Conservation (phyloP, 495 filamentous ascomycete genomes). For the Monascus purpureus region DNA sequence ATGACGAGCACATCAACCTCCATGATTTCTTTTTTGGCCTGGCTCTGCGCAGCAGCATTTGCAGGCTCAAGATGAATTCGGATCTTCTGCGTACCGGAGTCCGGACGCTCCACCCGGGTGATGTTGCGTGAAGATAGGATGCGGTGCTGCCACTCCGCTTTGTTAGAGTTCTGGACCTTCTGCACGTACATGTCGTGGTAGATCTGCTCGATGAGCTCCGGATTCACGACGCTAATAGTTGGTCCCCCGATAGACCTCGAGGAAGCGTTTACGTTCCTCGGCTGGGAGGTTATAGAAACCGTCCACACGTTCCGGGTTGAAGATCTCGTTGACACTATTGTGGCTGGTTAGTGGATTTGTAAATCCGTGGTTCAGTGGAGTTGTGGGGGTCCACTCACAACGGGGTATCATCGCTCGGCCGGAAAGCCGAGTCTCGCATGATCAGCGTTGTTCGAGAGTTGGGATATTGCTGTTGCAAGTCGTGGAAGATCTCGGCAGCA, state of each 20-base stretch:
- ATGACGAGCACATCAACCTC: conserved; percentile 72
- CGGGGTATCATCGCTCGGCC: conserved; percentile 86
- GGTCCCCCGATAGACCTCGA: conserved; percentile 56
- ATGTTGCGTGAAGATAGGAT: conserved; percentile 58
- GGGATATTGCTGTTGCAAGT: conserved; percentile 69
- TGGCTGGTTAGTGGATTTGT: conserved; percentile 10
- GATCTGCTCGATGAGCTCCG: conserved; percentile 73
- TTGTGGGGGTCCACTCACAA: too few relatives aligned
- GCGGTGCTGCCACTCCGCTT: conserved; percentile 63
- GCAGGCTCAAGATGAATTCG: conserved; percentile 21
- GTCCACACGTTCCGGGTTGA: conserved; percentile 75
- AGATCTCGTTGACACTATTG: conserved; percentile 82
- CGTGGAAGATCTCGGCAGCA: conserved; percentile 89
- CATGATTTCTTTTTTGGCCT: conserved; percentile 41
- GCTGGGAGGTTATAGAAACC: conserved; percentile 50
- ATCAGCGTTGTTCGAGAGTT: conserved; percentile 63
- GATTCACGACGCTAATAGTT: conserved; percentile 91
- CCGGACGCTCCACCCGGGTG: conserved; percentile 38
- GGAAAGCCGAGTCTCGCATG: conserved; percentile 65
- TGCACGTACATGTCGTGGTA: conserved; percentile 80
- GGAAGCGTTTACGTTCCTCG: conserved; percentile 44
- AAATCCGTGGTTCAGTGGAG: too few relatives aligned
- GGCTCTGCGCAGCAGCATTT: conserved; percentile 11
- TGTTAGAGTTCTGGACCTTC: conserved; percentile 51
- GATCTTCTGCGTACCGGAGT: conserved; percentile 23